Evolutionary conservation across 2,329 filamentous ascomycete genomes (phyloP).

Genomic region (Fusarium sp.): DNA sequence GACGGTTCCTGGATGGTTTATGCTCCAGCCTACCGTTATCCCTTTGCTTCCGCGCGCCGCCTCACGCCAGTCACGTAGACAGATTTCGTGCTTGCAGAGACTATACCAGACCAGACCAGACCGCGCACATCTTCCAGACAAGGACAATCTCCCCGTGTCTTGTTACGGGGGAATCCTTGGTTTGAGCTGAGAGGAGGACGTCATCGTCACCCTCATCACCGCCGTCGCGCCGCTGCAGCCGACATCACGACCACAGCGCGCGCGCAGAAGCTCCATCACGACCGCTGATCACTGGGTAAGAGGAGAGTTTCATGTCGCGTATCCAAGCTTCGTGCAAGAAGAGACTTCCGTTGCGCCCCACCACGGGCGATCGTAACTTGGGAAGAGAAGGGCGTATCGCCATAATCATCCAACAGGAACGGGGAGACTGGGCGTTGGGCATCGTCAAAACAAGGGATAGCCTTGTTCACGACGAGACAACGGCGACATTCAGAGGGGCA

Average conservation of each 20-base stretch:
- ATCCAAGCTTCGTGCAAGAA: conserved; percentile 24
- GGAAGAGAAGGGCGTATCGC: conserved; percentile 25
- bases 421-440: conserved; percentile 39
- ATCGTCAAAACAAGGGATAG: conserved; percentile 45
- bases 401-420: conserved; percentile 32
- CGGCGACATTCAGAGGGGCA: conserved; percentile 27
- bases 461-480: conserved; percentile 42
- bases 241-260: conserved; percentile 8
- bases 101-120: neutral
- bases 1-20: conserved; percentile 32
- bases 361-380: conserved; percentile 45
- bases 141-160: conserved; percentile 12
- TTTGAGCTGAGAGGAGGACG: conserved; percentile 12
- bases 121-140: conserved; percentile 23
- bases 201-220: conserved; percentile 26
- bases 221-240: conserved; percentile 5
- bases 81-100: conserved; percentile 21
- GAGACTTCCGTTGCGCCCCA: conserved; percentile 18
- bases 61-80: conserved; percentile 30
- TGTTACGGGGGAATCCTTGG: neutral
- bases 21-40: conserved; percentile 19
- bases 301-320: conserved; percentile 30
- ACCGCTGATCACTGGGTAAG: conserved; percentile 33
- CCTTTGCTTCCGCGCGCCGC: conserved; percentile 20
- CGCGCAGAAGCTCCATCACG: neutral